Base-by-base conservation (phyloP, 75 land plant genomes). In the Chamaecyparis obtusa region DNA sequence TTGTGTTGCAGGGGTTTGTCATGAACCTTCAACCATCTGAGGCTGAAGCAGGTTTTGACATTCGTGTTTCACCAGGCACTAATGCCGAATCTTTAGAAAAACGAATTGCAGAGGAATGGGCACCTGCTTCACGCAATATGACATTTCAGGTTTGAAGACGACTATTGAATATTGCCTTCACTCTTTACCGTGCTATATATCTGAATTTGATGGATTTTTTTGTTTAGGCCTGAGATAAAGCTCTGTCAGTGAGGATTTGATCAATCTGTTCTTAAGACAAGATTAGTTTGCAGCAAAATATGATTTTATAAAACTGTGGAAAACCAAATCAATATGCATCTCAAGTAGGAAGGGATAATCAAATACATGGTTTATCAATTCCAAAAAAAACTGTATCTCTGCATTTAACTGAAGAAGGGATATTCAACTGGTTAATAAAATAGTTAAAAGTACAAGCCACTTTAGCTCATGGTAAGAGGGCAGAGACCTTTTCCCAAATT, bases 21-120 rank as follows among this genome's bases (percentile, higher is more conserved):
- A 98, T 98, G 99, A 98, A 98, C 86, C 86, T 98, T 87, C 99
- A 98, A 75, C 99, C 99, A 83, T 98, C 99, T 82, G 97, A 97
- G 89, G 99, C 99, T 14, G 96, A 95, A 86, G 99, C 97, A 39
- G 99, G 99, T 43, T 93, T 98, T 90, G 99, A 98, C 83, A 89
- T 98, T 35, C 90, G 99, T 81, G 90, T 98, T 71, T 97, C 99
- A 85, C 99, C 99, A 35, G 87, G 87, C 44, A 91, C 92, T 24
- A 91, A 95, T 93, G 85, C 87, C 37, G 93, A 85, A 71, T 90
- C 90, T 3, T 60, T 98, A 30, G 93, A 95, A 94, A 94, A 75
- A 83, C 89, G 94, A 16, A 94, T 98, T 77, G 91, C 90, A 27
- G 95, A 96, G 80, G 99, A 98, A 85, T 98, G 99, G 99, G 99